Conservation (phyloP, 2,329 filamentous ascomycete genomes). For the Furcasterigmium furcatum region DNA sequence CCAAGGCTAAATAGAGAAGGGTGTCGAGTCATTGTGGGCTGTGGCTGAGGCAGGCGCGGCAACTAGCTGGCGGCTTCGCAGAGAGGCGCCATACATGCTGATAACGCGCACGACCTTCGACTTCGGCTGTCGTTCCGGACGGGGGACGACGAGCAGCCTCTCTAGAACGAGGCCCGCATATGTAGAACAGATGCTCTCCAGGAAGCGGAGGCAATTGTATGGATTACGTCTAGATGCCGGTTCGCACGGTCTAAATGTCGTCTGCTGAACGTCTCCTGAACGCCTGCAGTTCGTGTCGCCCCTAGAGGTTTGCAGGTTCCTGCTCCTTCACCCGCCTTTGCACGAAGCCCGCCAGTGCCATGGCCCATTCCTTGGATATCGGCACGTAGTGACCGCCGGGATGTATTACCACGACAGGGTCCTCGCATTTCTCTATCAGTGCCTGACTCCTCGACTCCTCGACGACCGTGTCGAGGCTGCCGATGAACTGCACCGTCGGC, state of each 20-base stretch:
- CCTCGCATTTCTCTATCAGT: conserved; percentile 62
- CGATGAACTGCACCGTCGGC: conserved; percentile 77
- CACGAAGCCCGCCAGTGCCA: conserved; percentile 72
- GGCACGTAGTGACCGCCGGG: conserved; percentile 92
- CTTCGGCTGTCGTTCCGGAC: not conserved
- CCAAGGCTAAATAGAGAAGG: conserved; percentile 28
- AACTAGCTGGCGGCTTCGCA: not conserved
- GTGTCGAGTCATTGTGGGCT: not conserved
- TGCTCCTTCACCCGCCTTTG: conserved; percentile 16
- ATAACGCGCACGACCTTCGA: not conserved
- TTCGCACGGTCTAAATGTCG: not conserved
- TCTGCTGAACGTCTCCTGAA: conserved; percentile 8
- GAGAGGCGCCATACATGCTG: not conserved
- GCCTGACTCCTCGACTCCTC: conserved; percentile 69
- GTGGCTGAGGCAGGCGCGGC: not conserved
- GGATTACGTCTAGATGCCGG: conserved; percentile 4
- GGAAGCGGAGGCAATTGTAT: not conserved
- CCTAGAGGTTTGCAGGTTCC: not conserved
- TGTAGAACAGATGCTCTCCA: not conserved
- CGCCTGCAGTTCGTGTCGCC: no score
- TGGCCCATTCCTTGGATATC: conserved; percentile 75
- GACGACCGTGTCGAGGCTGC: conserved; percentile 83
- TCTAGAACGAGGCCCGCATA: not conserved
- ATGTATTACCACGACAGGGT: conserved; percentile 59
- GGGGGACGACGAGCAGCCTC: not conserved